Percentiles rank a stretch among this genome's conserved stretches.
Conservation (phyloP, 2,329 filamentous ascomycete genomes). For the Furcasterigmium sp. region DNA sequence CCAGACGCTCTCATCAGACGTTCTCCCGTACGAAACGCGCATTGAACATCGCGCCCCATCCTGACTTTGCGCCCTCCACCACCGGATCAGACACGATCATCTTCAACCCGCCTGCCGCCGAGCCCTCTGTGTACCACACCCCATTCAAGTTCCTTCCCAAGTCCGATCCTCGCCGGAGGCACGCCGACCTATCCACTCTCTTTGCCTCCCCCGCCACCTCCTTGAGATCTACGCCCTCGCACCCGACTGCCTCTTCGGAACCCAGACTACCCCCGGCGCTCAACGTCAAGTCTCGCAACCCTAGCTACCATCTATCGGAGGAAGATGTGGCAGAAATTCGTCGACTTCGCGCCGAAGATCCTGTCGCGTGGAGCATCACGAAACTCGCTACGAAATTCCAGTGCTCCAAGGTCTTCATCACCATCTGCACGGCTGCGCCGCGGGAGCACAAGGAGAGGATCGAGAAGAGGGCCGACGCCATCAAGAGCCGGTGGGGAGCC, state of each 20-base stretch:
- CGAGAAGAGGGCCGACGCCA: conserved; percentile 37
- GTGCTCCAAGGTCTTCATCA: conserved; percentile 43
- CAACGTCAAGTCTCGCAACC: conserved; percentile 21
- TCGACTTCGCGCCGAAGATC: conserved; percentile 45
- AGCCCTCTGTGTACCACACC: conserved; percentile 55
- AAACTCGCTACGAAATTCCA: conserved; percentile 43
- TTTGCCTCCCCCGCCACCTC: conserved; percentile 25
- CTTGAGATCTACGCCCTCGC: conserved; percentile 7
- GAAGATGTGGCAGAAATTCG: conserved; percentile 57
- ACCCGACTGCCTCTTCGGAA: conserved; percentile 10
- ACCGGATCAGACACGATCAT: conserved; percentile 34
- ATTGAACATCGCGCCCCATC: conserved; percentile 56
- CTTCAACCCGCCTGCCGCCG: conserved; percentile 43
- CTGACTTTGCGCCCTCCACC: conserved; percentile 46
- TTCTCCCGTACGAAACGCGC: conserved; percentile 49
- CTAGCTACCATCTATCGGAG: conserved; percentile 46
- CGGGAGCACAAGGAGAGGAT: conserved; percentile 41
- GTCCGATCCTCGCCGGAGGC: conserved; percentile 44
- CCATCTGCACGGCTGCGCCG: conserved; percentile 49
- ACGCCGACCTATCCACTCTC: conserved; percentile 40
- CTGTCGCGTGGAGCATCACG: conserved; percentile 48
- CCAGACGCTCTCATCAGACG: conserved; percentile 42
- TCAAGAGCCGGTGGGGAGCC: conserved; percentile 53
- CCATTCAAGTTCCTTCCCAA: conserved; percentile 61
- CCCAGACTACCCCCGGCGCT: conserved; percentile 26